Conservation (phyloP, 495 filamentous ascomycete species). For the Annulohypoxylon maeteangense region DNA sequence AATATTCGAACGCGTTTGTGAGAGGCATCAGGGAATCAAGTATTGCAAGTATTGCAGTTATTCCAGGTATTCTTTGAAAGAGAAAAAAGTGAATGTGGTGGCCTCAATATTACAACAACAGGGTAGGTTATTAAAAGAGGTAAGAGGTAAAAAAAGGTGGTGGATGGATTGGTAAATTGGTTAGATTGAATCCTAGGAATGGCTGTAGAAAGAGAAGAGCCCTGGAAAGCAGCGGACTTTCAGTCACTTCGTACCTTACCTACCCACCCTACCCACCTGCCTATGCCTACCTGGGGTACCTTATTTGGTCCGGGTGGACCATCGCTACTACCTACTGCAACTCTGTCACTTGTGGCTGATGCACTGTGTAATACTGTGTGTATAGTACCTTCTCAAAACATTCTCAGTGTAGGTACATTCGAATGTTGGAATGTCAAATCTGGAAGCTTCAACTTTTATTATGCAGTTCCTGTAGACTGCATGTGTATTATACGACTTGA, state of each 20-base stretch:
- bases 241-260: background rate
- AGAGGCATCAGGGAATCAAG: constrained; percentile 5
- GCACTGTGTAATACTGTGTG: constrained; percentile 1
- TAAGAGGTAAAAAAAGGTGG: constrained; percentile 11
- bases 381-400: background rate
- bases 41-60: background rate
- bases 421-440: background rate
- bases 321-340: constrained; percentile 9
- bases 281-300: constrained; percentile 1
- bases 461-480: background rate
- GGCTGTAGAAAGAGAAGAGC: background rate
- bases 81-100: constrained; percentile 20
- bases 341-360: constrained; percentile 31
- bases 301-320: background rate
- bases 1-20: constrained; percentile 25
- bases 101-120: constrained; percentile 33
- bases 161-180: background rate
- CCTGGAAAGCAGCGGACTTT: background rate
- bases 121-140: constrained; percentile 28
- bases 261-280: background rate
- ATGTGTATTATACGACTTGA: background rate
- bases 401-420: background rate
- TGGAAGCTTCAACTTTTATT: background rate
- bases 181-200: background rate
- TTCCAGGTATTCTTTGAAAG: background rate